Evolutionary conservation across 768 basidiomycete species (phyloP).

Genomic region (Phlegmacium glaucopus): DNA sequence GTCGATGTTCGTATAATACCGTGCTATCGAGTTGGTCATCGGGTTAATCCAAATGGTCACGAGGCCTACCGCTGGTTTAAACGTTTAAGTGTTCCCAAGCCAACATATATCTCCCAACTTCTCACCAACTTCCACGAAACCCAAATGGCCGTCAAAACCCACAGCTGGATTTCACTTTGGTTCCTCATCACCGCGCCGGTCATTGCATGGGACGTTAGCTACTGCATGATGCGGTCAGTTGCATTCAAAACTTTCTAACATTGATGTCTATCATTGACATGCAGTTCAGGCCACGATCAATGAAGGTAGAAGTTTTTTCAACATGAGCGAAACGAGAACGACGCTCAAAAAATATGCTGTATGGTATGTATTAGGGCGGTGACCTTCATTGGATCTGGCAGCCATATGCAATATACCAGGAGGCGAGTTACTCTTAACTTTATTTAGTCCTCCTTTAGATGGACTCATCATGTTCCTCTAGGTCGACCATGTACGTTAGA

Average conservation of each 20-base stretch:
- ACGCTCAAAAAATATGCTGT: background rate
- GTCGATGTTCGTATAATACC: too few relatives aligned
- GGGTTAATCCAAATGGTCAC: too few relatives aligned
- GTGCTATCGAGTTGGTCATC: too few relatives aligned
- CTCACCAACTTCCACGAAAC: too few relatives aligned
- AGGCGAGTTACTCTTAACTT: conserved; percentile 39
- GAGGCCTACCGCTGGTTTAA: too few relatives aligned
- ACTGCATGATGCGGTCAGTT: conserved; percentile 74
- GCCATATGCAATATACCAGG: conserved; percentile 76
- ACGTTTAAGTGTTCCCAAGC: too few relatives aligned
- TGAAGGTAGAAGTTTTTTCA: conserved; percentile 40
- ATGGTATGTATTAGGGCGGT: conserved; percentile 62
- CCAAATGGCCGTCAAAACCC: conserved; percentile 49
- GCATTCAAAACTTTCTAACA: background rate
- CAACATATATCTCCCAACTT: too few relatives aligned
- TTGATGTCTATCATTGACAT: background rate
- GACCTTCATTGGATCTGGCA: conserved; percentile 92
- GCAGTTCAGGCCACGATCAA: conserved; percentile 68
- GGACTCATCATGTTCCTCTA: conserved; percentile 8
- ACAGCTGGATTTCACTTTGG: conserved; percentile 65
- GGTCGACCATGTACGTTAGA: conserved; percentile 32
- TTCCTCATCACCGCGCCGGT: conserved; percentile 62
- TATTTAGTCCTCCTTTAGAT: conserved; percentile 27
- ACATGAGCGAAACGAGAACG: background rate
- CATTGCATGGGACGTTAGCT: conserved; percentile 78